Evolutionary conservation across 441 rosid genomes (phyloP), one percentile per base, ranked within the genome.

Genomic region (Kokia cookei): DNA sequence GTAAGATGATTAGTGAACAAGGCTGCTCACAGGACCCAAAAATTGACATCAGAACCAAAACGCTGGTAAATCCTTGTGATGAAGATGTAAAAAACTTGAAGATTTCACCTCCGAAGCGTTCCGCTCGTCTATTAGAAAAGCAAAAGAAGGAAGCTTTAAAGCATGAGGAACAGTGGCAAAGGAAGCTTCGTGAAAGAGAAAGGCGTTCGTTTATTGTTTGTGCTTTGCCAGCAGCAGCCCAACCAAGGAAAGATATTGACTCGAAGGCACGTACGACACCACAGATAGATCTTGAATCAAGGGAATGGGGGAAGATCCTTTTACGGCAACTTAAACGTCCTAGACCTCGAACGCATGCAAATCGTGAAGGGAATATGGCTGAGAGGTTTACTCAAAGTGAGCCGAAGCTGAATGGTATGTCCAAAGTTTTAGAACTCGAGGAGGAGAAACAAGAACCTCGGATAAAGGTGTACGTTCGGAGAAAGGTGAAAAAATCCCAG

Each of bases 141-240:
- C 37, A 32, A 64, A 35, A 7, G 35, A 65, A 60, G 32, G 26
- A 51, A 19, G 57, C 32, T 59, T 50, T 64, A 59, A 27, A 50
- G 61, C 57, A 26, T 19, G 57, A 51, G 19, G 42, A 66, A 37
- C 51, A 11, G 35, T 59, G n/a, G 47, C 60, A 37, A 45, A 65
- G 26, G 22, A 45, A 8, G 42, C 67, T 26, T 42, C 17, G 37
- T 53, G 3, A 29, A 17, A 55, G 57, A 43, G 45, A 50, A 57
- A 58, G 57, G 58, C 47, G 53, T 13, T 29, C 14, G 9, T 29
- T 65, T 55, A 50, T 75, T 62, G 35, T 72, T 26, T 72, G 76
- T n/a, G 74, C 69, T 60, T 71, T 75, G 58, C 50, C 58, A 14
- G 76, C 82, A 48, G 4, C 64, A 27, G 3, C 51, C 13, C 63